Base-by-base conservation (phyloP, 257 asterid species). In the Plantago elongata region DNA sequence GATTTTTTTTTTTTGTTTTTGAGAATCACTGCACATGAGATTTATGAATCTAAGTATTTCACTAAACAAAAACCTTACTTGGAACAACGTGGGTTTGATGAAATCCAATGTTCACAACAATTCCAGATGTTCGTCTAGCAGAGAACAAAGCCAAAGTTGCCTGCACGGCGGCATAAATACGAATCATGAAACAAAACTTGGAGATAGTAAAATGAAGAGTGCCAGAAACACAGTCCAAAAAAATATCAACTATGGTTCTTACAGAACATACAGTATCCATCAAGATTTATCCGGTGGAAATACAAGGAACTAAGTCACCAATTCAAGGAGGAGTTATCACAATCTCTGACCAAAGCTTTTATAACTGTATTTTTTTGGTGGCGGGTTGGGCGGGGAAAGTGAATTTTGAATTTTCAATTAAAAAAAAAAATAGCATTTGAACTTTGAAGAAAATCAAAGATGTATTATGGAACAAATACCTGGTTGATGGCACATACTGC, bases 401-500 rank as follows among this genome's bases (percentile, higher is more conserved):
- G 27, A 22, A 22, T 22, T 22, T 22, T 2, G 1, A 22, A 22
- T 22, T 22, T 22, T 22, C 27, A 22, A 22, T 1, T 22, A 22
- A 22, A 52, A 52, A 22, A 52, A 52, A 16, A 18, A 18, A 17
- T 11, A 51, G 17, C 34, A 2, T 22, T 22, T 22, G 27, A 51
- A 51, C n/a, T 11, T 52, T 13, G 34, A 54, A 40, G 4, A 16
- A 54, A 54, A 54, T 18, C 17, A 9, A 54, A 15, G 12, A 54
- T 5, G 40, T 42, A 12, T 27, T 54, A 63, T 47, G 27, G 69
- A 66, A 66, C 62, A 38, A 54, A 11, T 73, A 89, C 99, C 99
- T 93, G 99, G 81, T 79, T 80, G 78, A 93, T 80, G 70, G 97
- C 95, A 82, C 97, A 93, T 46, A 93, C 92, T 67, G 96, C 94